These are phyloP conservation scores for Cadophora sp. DNA, from an alignment of 2,329 filamentous ascomycete genomes.

Conservation along the genomic window DNA sequence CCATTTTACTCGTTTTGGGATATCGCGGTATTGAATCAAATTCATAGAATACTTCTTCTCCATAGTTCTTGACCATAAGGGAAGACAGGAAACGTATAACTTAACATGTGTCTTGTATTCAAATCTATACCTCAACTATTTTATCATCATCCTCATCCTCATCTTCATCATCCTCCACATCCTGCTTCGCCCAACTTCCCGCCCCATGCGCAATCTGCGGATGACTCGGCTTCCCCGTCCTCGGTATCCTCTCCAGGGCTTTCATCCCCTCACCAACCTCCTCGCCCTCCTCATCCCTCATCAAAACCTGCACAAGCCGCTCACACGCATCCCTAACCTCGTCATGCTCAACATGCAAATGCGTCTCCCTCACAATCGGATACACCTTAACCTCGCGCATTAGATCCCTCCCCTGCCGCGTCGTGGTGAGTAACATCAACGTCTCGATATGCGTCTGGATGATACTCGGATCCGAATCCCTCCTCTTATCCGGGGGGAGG, in stretches of 20 bases:
- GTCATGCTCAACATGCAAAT: conserved; percentile 79
- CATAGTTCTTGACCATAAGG: too few species aligned
- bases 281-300: conserved; percentile 46
- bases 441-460: conserved; percentile 91
- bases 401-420: conserved; percentile 73
- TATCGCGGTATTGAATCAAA: too few species aligned
- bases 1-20: too few species aligned
- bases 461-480: conserved; percentile 78
- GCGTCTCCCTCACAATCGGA: conserved; percentile 85
- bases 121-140: conserved; percentile 44
- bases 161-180: conserved; percentile 38
- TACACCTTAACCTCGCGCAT: conserved; percentile 84
- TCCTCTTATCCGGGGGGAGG: conserved; percentile 85
- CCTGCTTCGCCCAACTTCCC: conserved; percentile 32
- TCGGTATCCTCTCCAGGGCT: conserved; percentile 33
- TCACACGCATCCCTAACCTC: conserved; percentile 85
- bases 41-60: too few species aligned
- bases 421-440: conserved; percentile 81
- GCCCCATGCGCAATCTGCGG: conserved; percentile 21
- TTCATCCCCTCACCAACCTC: conserved; percentile 42
- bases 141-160: conserved; percentile 45
- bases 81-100: too few species aligned
- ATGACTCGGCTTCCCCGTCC: conserved; percentile 19
- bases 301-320: conserved; percentile 76
- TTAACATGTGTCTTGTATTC: too few species aligned